A percentile compares a stretch with the other conserved stretches of the same genome.
phyloP scores from a whole-genome alignment of 2,329 filamentous ascomycete genomes.

The Neopestalotiopsis sp. region DNA sequence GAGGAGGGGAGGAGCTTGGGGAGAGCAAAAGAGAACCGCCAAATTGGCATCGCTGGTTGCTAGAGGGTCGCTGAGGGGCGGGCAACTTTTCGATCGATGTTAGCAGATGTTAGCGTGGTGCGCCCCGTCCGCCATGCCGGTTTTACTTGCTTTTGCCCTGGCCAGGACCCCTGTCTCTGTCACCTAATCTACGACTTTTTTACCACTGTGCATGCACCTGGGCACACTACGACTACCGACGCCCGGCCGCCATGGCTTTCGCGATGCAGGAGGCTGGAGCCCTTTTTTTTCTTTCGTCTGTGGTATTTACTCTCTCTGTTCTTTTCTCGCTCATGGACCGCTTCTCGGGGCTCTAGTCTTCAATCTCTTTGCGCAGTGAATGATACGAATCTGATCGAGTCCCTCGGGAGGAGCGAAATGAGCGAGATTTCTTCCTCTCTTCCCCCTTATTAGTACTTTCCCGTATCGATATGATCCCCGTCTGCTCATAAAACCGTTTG shows the following conservation, averaged over 20 bases:
- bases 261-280: conserved; percentile 7
- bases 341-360: background rate
- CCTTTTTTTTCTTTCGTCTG: background rate
- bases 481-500: background rate
- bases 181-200: background rate
- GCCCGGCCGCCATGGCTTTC: background rate
- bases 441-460: background rate
- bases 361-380: background rate
- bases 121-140: background rate
- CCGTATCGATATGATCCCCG: background rate
- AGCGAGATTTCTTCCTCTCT: background rate
- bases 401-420: background rate
- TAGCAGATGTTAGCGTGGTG: background rate
- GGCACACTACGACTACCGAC: background rate
- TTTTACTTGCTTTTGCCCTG: background rate
- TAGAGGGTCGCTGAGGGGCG: background rate
- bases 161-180: background rate
- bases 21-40: background rate
- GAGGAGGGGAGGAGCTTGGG: background rate
- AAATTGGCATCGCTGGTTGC: background rate
- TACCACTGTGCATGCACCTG: background rate
- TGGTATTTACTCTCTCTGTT: background rate
- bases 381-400: background rate
- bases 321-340: background rate
- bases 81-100: background rate